Evolutionary conservation across 331 rosid genomes (phyloP).

Genomic region (Quercus phellos): DNA sequence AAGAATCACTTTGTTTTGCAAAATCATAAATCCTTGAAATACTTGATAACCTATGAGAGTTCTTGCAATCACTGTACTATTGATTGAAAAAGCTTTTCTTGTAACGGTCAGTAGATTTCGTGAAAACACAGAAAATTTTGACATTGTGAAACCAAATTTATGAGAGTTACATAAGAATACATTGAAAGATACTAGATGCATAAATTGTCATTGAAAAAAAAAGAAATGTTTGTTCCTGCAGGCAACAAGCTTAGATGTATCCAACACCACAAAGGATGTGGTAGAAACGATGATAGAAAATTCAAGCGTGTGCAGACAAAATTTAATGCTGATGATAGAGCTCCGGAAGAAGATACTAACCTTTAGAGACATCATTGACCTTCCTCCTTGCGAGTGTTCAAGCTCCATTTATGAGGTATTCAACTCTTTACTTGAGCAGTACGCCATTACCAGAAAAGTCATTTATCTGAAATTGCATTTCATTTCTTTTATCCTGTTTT

Average conservation of each 20-base stretch:
- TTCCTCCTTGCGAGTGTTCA: conserved; percentile 30
- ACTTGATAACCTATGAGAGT: background rate
- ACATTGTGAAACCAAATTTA: background rate
- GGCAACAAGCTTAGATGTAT: conserved; percentile 9
- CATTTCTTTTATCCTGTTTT: background rate
- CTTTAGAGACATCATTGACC: conserved; percentile 30
- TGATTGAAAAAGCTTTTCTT: background rate
- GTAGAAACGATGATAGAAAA: background rate
- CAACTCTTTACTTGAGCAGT: background rate
- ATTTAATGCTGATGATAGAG: conserved; percentile 17
- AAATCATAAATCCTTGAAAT: background rate
- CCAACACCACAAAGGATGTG: background rate
- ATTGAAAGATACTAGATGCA: background rate
- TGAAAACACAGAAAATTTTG: background rate
- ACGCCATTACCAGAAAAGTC: background rate
- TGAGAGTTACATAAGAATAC: background rate
- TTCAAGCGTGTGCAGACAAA: conserved; percentile 10
- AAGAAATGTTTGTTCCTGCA: background rate
- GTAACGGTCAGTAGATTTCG: background rate
- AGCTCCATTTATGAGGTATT: conserved; percentile 23
- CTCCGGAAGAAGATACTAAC: conserved; percentile 25
- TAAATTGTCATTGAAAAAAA: background rate
- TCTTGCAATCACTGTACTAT: background rate
- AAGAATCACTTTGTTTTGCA: background rate
- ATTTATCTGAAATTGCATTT: background rate